Conservation (phyloP, 768 basidiomycete genomes). For the Trametes gibbosa region DNA sequence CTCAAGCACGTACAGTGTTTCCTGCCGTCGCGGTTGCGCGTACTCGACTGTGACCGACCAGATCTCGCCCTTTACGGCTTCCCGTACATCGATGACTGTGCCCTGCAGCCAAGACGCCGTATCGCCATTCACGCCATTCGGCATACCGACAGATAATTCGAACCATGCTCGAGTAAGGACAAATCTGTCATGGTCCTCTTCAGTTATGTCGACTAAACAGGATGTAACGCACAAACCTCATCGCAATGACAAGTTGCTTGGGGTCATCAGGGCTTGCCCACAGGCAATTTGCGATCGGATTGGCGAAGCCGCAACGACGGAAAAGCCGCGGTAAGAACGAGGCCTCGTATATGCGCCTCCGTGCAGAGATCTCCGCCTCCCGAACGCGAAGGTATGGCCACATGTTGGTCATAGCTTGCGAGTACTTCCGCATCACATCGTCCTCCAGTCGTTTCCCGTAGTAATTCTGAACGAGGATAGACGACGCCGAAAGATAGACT, state of each 20-base stretch:
- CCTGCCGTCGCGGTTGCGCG: conserved; percentile 11
- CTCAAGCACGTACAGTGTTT: conserved; percentile 59
- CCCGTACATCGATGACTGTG: conserved; percentile 45
- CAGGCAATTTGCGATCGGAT: conserved; percentile 42
- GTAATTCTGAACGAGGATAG: conserved; percentile 46
- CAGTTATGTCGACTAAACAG: background rate
- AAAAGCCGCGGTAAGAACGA: conserved; percentile 51
- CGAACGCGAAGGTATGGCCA: conserved; percentile 71
- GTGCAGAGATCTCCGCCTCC: conserved; percentile 38
- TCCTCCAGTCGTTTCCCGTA: conserved; percentile 46
- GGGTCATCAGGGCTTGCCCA: conserved; percentile 62
- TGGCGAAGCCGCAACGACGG: conserved; percentile 20
- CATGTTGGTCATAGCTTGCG: conserved; percentile 51
- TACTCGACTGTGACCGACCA: conserved; percentile 50
- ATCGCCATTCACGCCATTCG: conserved; percentile 26
- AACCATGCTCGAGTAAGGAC: conserved; percentile 64
- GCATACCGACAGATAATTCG: conserved; percentile 47
- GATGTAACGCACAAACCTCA: conserved; percentile 42
- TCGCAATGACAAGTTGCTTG: conserved; percentile 52
- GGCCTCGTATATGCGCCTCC: conserved; percentile 38
- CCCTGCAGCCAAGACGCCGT: conserved; percentile 34
- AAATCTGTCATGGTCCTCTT: conserved; percentile 42
- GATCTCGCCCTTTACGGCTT: conserved; percentile 54
- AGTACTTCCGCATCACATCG: conserved; percentile 36
- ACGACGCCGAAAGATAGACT: conserved; percentile 65